Conservation (phyloP, 768 basidiomycete genomes). For the Amanita exitialis region DNA sequence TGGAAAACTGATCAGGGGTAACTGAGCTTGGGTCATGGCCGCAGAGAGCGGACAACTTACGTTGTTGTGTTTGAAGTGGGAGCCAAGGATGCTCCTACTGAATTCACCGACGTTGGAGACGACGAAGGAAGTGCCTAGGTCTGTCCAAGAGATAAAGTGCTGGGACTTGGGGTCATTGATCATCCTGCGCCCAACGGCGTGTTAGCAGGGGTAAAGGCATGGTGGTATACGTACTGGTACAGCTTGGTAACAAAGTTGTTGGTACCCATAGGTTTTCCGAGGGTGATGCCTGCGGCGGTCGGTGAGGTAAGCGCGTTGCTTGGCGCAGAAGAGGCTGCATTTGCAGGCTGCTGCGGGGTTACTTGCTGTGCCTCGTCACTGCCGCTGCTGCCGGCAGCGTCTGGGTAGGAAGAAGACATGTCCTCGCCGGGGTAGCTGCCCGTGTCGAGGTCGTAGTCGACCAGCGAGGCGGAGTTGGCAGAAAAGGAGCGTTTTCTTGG, state of each 20-base stretch:
- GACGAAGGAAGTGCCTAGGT: conserved; percentile 74
- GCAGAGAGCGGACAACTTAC: conserved; percentile 27
- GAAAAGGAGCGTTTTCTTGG: conserved; percentile 64
- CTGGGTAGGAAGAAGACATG: conserved; percentile 15
- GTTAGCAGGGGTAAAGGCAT: background rate
- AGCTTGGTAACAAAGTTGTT: conserved; percentile 88
- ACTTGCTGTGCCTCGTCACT: conserved; percentile 15
- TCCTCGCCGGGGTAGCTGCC: conserved; percentile 10
- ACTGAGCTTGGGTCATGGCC: background rate
- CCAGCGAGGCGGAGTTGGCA: conserved; percentile 26
- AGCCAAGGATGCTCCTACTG: conserved; percentile 73
- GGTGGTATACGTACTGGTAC: conserved; percentile 54
- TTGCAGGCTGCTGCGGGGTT: background rate
- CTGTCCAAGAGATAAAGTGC: conserved; percentile 77
- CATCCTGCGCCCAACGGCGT: conserved; percentile 41
- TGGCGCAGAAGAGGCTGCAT: background rate
- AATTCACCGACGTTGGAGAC: conserved; percentile 84
- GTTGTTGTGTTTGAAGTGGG: conserved; percentile 88
- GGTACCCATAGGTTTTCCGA: conserved; percentile 57
- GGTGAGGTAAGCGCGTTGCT: background rate
- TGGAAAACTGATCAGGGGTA: conserved; percentile 59
- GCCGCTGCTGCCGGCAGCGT: conserved; percentile 38
- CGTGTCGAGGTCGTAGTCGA: conserved; percentile 32
- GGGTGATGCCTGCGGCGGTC: conserved; percentile 35
- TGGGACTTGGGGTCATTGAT: conserved; percentile 76